Evolutionary conservation across 2,329 filamentous ascomycete genomes (phyloP), one percentile per base, ranked within the genome.

Genomic region (Aspergillus pseudonomiae): DNA sequence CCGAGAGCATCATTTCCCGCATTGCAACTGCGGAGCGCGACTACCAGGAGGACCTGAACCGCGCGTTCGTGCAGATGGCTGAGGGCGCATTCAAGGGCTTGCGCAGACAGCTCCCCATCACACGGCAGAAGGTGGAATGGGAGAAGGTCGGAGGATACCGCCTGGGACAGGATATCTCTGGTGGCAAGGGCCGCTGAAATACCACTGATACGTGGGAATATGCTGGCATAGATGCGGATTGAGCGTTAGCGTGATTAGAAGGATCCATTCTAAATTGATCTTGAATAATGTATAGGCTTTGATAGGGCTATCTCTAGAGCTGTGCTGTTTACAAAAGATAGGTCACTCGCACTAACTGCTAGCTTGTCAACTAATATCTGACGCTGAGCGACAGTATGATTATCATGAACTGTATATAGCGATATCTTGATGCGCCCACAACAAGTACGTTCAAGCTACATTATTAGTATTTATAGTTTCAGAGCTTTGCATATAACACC

Each of bases 71-170:
- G 16, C 90, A 85, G 68, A 83, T 99, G 76, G 95, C 93, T 74
- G 95, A 99, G 81, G 94, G 94, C 11, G 92, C 93, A 0, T 99
- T 99, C 82, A 99, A 98, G 86, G 88, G 89, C 2, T 80, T 99
- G 77, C 88, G 95, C 75, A 88, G 95, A 80, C 95, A 98, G 81
- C 82, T 99, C 76, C 95, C 95, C 0, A 93, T 99, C 64, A 99
- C 95, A 66, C 89, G 95, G 75, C 95, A 99, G 84, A 97, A 97
- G 86, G 94, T 99, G 71, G 95, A 99, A 81, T 99, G 95, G 95
- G 94, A 99, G 79, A 97, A 97, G 84, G 92, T 99, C 69, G 91
- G 92, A 53, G 93, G 93, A 70, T 99, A 99, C 82, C 86, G 93
- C 65, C 83, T 96, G 70, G 91, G 91, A 30, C 90, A 93, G 78